Conservation (phyloP, 2,329 filamentous ascomycete genomes). For the Penicillium polonicum region DNA sequence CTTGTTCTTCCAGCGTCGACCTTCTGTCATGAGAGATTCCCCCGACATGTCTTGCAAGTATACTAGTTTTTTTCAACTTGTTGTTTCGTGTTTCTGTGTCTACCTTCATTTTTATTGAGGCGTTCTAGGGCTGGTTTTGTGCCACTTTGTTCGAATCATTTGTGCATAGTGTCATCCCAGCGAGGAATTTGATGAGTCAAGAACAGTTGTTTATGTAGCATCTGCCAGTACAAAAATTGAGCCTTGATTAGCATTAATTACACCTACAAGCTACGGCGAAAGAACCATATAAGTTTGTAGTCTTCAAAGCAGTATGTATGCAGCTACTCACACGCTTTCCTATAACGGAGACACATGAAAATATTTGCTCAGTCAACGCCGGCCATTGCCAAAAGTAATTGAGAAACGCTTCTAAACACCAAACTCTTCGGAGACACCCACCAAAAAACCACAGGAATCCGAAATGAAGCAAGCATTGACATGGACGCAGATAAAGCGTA, state of each 20-base stretch:
- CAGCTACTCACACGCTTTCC: slow-evolving; percentile 2
- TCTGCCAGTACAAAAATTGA: not conserved
- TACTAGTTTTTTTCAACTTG: slow-evolving; percentile 3
- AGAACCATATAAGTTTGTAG: not conserved
- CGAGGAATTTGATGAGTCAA: slow-evolving; percentile 5
- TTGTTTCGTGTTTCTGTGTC: slow-evolving; percentile 3
- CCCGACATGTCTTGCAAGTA: slow-evolving; percentile 22
- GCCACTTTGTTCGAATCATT: slow-evolving; percentile 5
- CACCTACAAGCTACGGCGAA: not conserved
- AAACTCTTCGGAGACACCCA: slow-evolving; percentile 17
- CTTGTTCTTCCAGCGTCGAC: slow-evolving; percentile 22
- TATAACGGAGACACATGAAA: slow-evolving; percentile 12
- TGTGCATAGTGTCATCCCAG: slow-evolving; percentile 14
- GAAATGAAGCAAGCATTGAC: slow-evolving; percentile 10
- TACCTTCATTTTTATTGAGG: not conserved
- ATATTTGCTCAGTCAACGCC: slow-evolving; percentile 29
- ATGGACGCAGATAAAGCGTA: slow-evolving; percentile 1
- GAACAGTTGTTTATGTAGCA: not conserved
- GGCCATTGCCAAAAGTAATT: slow-evolving; percentile 24
- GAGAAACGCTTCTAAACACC: slow-evolving; percentile 34
- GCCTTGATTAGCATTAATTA: not conserved
- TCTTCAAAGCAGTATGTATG: slow-evolving; percentile 4
- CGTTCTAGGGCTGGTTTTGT: slow-evolving; percentile 4
- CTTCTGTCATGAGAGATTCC: slow-evolving; percentile 26
- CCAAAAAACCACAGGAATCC: slow-evolving; percentile 7